Evolutionary conservation across 805 yeast species (phyloP).

Genomic region (Wickerhamiella australiensis): DNA sequence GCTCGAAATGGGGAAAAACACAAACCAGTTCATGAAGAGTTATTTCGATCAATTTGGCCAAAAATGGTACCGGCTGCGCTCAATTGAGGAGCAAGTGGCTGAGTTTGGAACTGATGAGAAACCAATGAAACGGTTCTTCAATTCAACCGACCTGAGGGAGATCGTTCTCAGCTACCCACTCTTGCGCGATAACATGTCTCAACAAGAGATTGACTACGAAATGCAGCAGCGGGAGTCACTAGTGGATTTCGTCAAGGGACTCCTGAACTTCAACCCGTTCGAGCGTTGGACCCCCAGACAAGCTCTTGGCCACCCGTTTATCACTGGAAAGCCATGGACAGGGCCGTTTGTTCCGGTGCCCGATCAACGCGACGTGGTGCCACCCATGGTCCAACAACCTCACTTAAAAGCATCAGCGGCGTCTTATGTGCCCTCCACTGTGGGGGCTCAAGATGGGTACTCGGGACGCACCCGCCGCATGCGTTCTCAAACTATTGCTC

Average conservation of each 20-base stretch:
- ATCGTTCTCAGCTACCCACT: conserved; percentile 62
- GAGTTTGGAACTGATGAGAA: conserved; percentile 42
- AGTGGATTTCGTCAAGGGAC: conserved; percentile 65
- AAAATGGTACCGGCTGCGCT: conserved; percentile 34
- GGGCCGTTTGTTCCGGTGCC: conserved; percentile 29
- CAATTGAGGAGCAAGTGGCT: conserved; percentile 40
- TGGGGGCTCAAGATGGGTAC: neutral
- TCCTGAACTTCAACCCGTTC: conserved; percentile 74
- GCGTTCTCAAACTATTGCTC: conserved; percentile 33
- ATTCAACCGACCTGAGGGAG: conserved; percentile 50
- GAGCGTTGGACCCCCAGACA: conserved; percentile 97
- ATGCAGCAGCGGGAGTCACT: conserved; percentile 57
- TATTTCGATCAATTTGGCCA: conserved; percentile 29
- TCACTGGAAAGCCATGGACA: conserved; percentile 46
- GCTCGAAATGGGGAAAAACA: conserved; percentile 88
- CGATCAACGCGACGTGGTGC: conserved; percentile 1
- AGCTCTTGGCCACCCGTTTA: conserved; percentile 83
- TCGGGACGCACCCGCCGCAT: conserved; percentile 20
- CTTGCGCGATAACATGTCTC: conserved; percentile 28
- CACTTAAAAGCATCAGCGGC: neutral
- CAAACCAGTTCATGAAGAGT: conserved; percentile 54
- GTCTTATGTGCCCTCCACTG: neutral
- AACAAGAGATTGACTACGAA: conserved; percentile 49
- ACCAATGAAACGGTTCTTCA: conserved; percentile 77
- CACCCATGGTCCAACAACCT: conserved; percentile 2